phyloP scores from a whole-genome alignment of 2,329 filamentous ascomycete species.

The Claviceps fusiformis region DNA sequence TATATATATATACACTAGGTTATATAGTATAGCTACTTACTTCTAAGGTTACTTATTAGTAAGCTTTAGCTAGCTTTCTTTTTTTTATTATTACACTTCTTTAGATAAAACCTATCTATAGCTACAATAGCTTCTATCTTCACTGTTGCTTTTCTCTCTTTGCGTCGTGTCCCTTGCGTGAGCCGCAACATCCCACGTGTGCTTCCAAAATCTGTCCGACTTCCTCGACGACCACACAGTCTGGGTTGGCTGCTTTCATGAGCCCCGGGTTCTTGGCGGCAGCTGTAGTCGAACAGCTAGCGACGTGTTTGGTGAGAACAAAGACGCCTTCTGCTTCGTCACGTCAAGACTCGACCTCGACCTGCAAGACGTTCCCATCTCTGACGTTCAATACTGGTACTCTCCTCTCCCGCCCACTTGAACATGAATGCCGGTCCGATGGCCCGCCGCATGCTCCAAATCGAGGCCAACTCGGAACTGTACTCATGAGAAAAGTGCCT shows the following conservation, averaged over 20 bases:
- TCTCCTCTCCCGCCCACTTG: not conserved
- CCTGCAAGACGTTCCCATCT: not conserved
- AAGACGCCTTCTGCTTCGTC: slow-evolving; percentile 26
- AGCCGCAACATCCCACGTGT: too few relatives aligned
- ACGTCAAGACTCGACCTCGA: slow-evolving; percentile 27
- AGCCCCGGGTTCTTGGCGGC: slow-evolving; percentile 47
- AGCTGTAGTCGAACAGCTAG: slow-evolving; percentile 58
- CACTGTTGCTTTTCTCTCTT: too few relatives aligned
- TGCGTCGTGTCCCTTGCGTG: too few relatives aligned
- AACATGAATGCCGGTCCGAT: not conserved
- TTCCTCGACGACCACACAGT: slow-evolving; percentile 55
- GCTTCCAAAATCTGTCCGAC: slow-evolving; percentile 60
- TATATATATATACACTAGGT: too few relatives aligned
- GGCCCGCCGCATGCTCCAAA: not conserved
- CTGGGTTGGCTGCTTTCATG: slow-evolving; percentile 39
- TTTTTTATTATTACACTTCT: too few relatives aligned
- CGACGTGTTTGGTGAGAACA: slow-evolving; percentile 43
- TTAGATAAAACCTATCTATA: too few relatives aligned
- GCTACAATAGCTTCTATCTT: too few relatives aligned
- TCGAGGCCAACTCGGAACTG: not conserved
- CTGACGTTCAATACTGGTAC: not conserved
- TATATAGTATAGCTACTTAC: too few relatives aligned
- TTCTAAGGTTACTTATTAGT: too few relatives aligned
- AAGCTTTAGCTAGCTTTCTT: too few relatives aligned
- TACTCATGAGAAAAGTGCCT: not conserved